Base-by-base conservation (phyloP, 345 rosid species). In the Turnera subulata region DNA sequence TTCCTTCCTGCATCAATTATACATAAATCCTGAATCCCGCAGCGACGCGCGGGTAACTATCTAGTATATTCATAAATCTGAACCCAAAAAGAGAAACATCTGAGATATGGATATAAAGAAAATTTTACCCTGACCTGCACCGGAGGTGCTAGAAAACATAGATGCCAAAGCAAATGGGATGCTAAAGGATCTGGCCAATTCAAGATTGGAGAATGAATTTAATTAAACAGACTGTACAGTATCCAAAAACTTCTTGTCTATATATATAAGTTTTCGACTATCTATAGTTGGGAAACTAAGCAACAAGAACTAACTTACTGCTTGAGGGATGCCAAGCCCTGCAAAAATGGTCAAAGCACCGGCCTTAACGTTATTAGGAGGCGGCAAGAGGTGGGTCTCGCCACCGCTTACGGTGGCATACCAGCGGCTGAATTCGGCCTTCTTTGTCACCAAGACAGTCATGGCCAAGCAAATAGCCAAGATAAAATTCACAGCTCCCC, bases 121-220 rank as follows among this genome's bases (percentile, higher is more conserved):
- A 4, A 29, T n/a, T 22, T 46, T 68, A 82, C 98, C 98, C 86
- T 91, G 98, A 62, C 98, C 98, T 13, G 87, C 92, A 55, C 83
- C 82, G 10, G 84, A 23, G 12, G 59, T 45, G 24, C 60, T 63
- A 23, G 80, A 86, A 64, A 76, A 91, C 39, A 86, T 91, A 40
- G 98, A 92, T 52, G 98, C 95, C 80, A 92, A 46, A 55, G 98
- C 98, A 59, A 84, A 91, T 2, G 96, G 96, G 56, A 91, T 67
- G 53, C 92, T 91, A 61, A 25, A 86, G 50, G 90, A 86, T 74
- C 98, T 91, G 82, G 71, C 73, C 29, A 8, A 58, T 16, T 11
- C n/a, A 17, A 39, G 9, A 14, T 19, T 29, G 35, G 35, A 29
- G 8, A 29, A 43, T 9, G 21, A 7, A n/a, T 19, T n/a, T 6